Evolutionary conservation across 805 yeast species (phyloP).

Genomic region (Sugiyamaella lignohabitans): DNA sequence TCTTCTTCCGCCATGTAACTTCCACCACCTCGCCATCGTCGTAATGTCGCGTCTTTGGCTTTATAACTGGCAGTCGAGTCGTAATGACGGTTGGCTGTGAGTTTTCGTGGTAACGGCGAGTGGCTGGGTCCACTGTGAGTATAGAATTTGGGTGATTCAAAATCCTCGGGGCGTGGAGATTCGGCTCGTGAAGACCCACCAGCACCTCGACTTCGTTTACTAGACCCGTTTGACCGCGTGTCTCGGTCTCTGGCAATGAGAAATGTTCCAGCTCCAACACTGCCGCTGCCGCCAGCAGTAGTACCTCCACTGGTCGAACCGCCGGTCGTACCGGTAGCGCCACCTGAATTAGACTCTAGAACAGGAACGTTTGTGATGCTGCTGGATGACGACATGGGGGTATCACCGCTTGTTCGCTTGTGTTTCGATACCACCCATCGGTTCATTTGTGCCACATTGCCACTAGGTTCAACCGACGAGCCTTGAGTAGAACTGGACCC

Average conservation of each 20-base stretch:
- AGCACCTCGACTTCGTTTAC: not conserved
- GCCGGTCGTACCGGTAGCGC: too few relatives aligned
- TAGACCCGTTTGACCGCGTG: too few relatives aligned
- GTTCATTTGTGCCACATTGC: too few relatives aligned
- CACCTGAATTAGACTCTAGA: not conserved
- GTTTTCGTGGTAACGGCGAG: not conserved
- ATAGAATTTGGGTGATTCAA: not conserved
- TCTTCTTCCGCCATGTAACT: slow-evolving; percentile 34
- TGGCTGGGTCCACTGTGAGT: not conserved
- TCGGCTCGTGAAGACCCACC: not conserved
- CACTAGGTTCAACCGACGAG: too few relatives aligned
- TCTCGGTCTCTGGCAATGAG: not conserved
- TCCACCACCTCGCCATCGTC: slow-evolving; percentile 12
- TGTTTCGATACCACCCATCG: not conserved
- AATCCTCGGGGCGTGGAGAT: not conserved
- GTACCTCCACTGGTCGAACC: too few relatives aligned
- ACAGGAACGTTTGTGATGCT: not conserved
- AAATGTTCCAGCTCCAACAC: too few relatives aligned
- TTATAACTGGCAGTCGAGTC: slow-evolving; percentile 2
- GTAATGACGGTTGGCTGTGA: not conserved
- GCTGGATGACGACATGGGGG: not conserved
- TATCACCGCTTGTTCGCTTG: not conserved
- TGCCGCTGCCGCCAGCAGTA: too few relatives aligned
- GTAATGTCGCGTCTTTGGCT: slow-evolving; percentile 8
- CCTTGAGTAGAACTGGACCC: too few relatives aligned